These are phyloP conservation scores for Biancaea sappan DNA, from an alignment of 306 rosid species.

Conservation along the genomic window DNA sequence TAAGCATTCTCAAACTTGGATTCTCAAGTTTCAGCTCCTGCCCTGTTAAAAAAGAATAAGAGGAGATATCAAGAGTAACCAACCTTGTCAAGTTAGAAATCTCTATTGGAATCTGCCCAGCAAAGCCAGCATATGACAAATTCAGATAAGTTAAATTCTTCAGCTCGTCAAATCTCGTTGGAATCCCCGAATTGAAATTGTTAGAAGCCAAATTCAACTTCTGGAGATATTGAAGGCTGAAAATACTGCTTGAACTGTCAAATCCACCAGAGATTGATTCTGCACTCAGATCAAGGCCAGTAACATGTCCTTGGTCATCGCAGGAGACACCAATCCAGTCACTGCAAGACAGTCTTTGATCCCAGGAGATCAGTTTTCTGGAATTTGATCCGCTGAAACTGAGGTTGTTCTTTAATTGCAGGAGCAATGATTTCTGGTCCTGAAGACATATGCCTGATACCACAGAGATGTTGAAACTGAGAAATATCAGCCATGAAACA, in stretches of 20 bases:
- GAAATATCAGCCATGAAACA: no score
- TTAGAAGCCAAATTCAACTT: background rate
- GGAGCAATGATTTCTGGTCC: no score
- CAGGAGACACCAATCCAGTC: slow-evolving; percentile 43
- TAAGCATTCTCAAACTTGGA: slow-evolving; percentile 6
- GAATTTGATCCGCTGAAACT: no score
- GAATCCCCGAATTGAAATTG: background rate
- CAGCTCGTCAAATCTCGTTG: background rate
- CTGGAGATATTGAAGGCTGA: background rate
- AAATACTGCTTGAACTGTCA: background rate
- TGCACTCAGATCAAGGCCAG: background rate
- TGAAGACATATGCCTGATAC: no score
- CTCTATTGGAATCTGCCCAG: slow-evolving; percentile 23
- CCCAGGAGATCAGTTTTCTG: slow-evolving; percentile 30
- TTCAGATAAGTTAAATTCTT: background rate
- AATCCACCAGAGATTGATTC: background rate
- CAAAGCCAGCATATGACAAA: slow-evolving; percentile 20
- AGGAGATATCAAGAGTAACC: slow-evolving; percentile 29
- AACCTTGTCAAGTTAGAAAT: slow-evolving; percentile 34
- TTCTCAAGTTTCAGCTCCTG: slow-evolving; percentile 32
- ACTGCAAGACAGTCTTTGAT: slow-evolving; percentile 15
- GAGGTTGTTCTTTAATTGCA: no score
- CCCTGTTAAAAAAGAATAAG: no score
- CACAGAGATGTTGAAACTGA: no score
- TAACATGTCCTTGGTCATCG: background rate